A percentile compares a stretch with the other conserved stretches of the same genome.
Conservation (phyloP, 768 basidiomycete species). For the Pisolithus marmoratus region DNA sequence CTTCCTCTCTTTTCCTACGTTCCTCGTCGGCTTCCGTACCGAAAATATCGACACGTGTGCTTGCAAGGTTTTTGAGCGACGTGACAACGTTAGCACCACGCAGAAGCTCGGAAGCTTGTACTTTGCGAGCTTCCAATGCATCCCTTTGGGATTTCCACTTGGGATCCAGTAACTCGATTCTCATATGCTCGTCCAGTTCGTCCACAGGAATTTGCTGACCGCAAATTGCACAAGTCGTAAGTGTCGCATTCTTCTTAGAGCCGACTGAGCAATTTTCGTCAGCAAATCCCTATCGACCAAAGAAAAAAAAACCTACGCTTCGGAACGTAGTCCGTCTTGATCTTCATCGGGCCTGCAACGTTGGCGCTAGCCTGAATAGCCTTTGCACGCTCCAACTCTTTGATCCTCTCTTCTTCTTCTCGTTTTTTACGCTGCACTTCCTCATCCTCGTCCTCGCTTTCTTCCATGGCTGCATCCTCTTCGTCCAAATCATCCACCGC, state of each 20-base stretch:
- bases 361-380: slow-evolving; percentile 79
- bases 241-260: slow-evolving; percentile 52
- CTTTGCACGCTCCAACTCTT: slow-evolving; percentile 70
- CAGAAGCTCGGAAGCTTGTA: slow-evolving; percentile 81
- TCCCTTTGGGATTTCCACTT: slow-evolving; percentile 97
- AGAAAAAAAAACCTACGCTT: slow-evolving; percentile 55
- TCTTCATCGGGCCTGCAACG: slow-evolving; percentile 81
- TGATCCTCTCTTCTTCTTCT: slow-evolving; percentile 63
- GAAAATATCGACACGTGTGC: slow-evolving; percentile 96
- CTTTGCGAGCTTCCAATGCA: slow-evolving; percentile 81
- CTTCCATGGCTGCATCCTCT: slow-evolving; percentile 67
- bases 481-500: slow-evolving; percentile 28
- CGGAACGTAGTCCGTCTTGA: slow-evolving; percentile 93
- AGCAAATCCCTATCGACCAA: slow-evolving; percentile 4
- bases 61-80: slow-evolving; percentile 88
- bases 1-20: slow-evolving; percentile 78
- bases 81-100: slow-evolving; percentile 91
- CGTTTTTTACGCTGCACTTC: slow-evolving; percentile 53
- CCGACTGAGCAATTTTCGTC: slow-evolving; percentile 44
- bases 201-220: slow-evolving; percentile 95
- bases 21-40: slow-evolving; percentile 93
- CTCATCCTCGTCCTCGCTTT: slow-evolving; percentile 80
- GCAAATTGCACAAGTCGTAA: slow-evolving; percentile 89
- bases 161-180: slow-evolving; percentile 95
- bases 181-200: slow-evolving; percentile 96